phyloP scores from a whole-genome alignment of 192 early-diverging fungal genomes.

The Coemansia sp. region DNA sequence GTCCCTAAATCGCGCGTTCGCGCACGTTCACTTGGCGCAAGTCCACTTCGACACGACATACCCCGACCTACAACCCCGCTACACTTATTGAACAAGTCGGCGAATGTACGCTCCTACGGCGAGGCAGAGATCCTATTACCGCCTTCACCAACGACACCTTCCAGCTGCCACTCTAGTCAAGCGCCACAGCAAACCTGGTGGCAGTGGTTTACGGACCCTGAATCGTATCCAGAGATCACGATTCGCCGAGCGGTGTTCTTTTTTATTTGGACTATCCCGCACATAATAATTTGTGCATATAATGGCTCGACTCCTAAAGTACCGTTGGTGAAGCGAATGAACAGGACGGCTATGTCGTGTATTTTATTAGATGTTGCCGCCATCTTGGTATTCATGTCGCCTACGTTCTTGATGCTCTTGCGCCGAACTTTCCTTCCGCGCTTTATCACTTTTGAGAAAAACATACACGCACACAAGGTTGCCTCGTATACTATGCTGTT shows the following conservation, averaged over 20 bases:
- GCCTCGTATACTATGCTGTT: constrained; percentile 70
- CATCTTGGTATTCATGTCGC: constrained; percentile 83
- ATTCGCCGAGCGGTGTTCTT: constrained; percentile 41
- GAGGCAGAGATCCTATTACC: background rate
- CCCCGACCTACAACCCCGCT: background rate
- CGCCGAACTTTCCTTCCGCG: constrained; percentile 63
- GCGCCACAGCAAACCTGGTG: constrained; percentile 7
- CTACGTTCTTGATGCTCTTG: constrained; percentile 66
- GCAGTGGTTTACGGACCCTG: constrained; percentile 21
- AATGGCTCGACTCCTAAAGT: constrained; percentile 8
- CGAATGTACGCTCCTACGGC: background rate
- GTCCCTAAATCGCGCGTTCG: background rate
- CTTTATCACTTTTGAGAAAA: constrained; percentile 72
- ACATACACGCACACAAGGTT: constrained; percentile 77
- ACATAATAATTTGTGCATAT: constrained; percentile 39
- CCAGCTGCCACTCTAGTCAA: background rate
- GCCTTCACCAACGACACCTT: background rate
- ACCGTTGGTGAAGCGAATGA: constrained; percentile 23
- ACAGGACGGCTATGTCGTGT: constrained; percentile 28
- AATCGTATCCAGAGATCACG: constrained; percentile 46
- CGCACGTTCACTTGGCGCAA: background rate
- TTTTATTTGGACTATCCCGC: constrained; percentile 40
- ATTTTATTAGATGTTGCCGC: constrained; percentile 64
- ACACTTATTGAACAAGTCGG: background rate
- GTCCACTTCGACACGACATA: background rate